Base-by-base conservation (phyloP, 2,329 filamentous ascomycete genomes). In the Setomelanomma holmii region DNA sequence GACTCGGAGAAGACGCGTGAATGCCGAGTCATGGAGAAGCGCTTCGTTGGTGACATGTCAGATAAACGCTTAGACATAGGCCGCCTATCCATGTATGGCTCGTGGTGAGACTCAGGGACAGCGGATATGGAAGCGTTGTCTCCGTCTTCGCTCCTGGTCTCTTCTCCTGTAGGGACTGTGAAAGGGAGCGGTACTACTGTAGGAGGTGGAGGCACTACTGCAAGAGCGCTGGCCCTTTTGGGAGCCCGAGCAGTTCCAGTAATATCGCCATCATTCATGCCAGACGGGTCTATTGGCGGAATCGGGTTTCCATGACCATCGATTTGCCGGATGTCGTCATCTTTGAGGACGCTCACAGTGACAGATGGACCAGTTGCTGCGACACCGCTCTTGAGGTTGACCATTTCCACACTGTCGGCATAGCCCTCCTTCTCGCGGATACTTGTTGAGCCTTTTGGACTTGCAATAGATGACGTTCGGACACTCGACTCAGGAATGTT, bases 121-220 rank as follows among this genome's bases (percentile, higher is more conserved):
- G 89, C 89, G 3, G 88, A 90, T 17, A 90, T 79, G 1, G 89
- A 75, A 2, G 63, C 40, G 27, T 65, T 68, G 21, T 84, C 81
- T 17, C 82, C 80, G 14, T 80, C 79, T 5, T 82, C 77, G n/a
- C 55, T 62, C 17, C 53, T 40, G 5, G 75, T 69, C 4, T 79
- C 75, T 1, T 78, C 75, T 11, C 78, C 75, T 17, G 73, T 71
- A 0, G 86, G 85, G 1, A 89, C 77, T 8, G 70, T 81, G 71
- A 90, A 90, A 0, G 89, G 88, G 1, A 90, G 76, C 14, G 88
- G 86, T 1, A 89, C 76, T 30, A 90, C 77, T 6, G 80, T 74
- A 4, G 84, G 84, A n/a, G 72, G 71, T 22, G 82, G 75, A 12
- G 77, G 71, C 4, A 74, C 74, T 1, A 76, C 76, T 55, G 52